Conservation (phyloP, 768 basidiomycete genomes). For the Fibroporia radiculosa region DNA sequence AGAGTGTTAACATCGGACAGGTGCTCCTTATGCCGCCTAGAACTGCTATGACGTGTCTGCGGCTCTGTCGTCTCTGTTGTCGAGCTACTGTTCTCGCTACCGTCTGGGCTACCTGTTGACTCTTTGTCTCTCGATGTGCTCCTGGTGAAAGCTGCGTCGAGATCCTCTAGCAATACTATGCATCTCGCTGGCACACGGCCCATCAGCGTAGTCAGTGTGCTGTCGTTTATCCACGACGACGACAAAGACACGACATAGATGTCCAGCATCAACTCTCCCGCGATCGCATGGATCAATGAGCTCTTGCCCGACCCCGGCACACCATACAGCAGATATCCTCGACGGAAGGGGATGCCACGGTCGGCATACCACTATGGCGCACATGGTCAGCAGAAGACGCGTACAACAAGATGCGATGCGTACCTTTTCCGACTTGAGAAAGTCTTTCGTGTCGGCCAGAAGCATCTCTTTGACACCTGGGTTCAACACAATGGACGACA, state of each 20-base stretch:
- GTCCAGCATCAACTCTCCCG: constrained; percentile 83
- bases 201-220: constrained; percentile 79
- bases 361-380: constrained; percentile 77
- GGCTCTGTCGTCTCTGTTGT: constrained; percentile 28
- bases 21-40: constrained; percentile 42
- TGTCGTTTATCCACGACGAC: constrained; percentile 83
- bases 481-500: constrained; percentile 81
- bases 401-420: constrained; percentile 8
- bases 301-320: constrained; percentile 85
- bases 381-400: constrained; percentile 7
- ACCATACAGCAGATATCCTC: constrained; percentile 79
- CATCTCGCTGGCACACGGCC: constrained; percentile 79
- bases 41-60: constrained; percentile 27
- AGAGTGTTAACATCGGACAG: constrained; percentile 76
- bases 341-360: constrained; percentile 85
- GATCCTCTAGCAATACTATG: constrained; percentile 84
- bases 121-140: constrained; percentile 60
- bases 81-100: constrained; percentile 23
- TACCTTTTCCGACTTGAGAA: constrained; percentile 77
- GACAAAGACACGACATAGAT: constrained; percentile 88
- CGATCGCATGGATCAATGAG: constrained; percentile 80
- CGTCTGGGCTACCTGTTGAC: constrained; percentile 37
- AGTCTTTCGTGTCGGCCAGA: constrained; percentile 72
- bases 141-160: constrained; percentile 83
- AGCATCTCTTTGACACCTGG: constrained; percentile 89